These are phyloP conservation scores for Pseudogymnoascus sp. DNA, from an alignment of 2,329 filamentous ascomycete genomes.

Conservation along the genomic window DNA sequence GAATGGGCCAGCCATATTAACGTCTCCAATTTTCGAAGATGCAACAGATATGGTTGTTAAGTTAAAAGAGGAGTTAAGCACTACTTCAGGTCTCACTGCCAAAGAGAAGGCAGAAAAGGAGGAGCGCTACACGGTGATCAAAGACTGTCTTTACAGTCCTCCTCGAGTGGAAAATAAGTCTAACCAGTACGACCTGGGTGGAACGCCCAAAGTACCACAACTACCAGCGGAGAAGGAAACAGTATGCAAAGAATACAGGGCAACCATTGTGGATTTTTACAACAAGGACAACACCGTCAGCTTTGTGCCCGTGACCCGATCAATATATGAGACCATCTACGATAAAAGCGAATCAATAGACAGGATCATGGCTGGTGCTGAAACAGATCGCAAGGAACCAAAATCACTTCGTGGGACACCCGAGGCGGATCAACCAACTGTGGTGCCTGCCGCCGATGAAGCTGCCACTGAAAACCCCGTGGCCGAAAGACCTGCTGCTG, in stretches of 20 bases:
- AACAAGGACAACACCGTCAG: background rate
- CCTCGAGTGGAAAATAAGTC: background rate
- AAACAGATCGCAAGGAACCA: background rate
- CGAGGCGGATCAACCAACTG: background rate
- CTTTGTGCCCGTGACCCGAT: background rate
- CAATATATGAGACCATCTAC: background rate
- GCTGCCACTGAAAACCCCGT: too few species aligned
- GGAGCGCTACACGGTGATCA: background rate
- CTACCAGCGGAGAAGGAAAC: background rate
- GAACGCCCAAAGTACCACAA: background rate
- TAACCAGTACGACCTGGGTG: background rate
- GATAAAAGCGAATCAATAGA: background rate
- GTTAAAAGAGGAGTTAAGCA: background rate
- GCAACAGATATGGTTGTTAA: background rate
- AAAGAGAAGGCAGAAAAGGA: background rate
- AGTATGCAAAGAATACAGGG: background rate
- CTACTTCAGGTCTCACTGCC: background rate
- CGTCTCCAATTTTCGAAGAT: background rate
- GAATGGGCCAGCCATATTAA: background rate
- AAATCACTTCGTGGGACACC: background rate
- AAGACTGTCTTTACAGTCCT: background rate
- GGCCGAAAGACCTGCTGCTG: too few species aligned
- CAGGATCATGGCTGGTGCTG: background rate
- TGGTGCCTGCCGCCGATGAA: too few species aligned
- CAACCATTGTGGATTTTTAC: slow-evolving; percentile 1